Evolutionary conservation across 176 grass and related monocot genomes (phyloP), one percentile per base, ranked within the genome.

Genomic region (Ensete glaucum): DNA sequence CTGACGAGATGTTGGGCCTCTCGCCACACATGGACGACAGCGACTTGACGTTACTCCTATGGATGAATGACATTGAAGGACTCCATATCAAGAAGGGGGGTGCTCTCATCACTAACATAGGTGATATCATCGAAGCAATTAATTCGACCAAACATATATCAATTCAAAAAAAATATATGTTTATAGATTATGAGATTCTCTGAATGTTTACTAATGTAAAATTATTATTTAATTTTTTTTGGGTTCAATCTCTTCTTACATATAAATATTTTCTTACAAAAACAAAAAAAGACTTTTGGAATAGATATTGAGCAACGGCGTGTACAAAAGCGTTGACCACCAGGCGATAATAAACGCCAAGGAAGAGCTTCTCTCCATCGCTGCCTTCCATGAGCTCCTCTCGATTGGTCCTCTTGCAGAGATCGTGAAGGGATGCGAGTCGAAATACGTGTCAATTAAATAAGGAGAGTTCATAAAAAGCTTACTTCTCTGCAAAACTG

Each of bases 81-180:
- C 60, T 96, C 53, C 89, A 96, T 74, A 89, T 91, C 25, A 85
- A 79, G 52, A 67, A 60, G 24, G 49, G 85, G 7, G 79, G 77
- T 1, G 86, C 86, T 49, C 81, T 96, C 27, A 72, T 96, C 7
- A 84, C 88, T 6, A 96, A 96, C 70, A 54, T 96, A 15, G 86
- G 88, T 21, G 86, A 91, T n/a, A 34, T 76, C 24, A 67, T 91
- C 27, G 76, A 91, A 80, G 86, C 78, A 4, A 43, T 43, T 6
- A 43, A 6, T 4, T 43, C 34, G 34, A 43, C 34, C 6, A 4
- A 43, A 25, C 24, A 25, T 25, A 25, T 25, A 25, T 25, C 34
- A 43, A 43, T 43, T 43, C 4, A 43, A 43, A 43, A 43, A 43
- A 34, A 43, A 6, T 5, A 25, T 25, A 0, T 43, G 4, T 43